A percentile compares a stretch with the other conserved stretches of the same genome.
phyloP scores from a whole-genome alignment of 163 green algal genomes.

The Picocystis sp. region DNA sequence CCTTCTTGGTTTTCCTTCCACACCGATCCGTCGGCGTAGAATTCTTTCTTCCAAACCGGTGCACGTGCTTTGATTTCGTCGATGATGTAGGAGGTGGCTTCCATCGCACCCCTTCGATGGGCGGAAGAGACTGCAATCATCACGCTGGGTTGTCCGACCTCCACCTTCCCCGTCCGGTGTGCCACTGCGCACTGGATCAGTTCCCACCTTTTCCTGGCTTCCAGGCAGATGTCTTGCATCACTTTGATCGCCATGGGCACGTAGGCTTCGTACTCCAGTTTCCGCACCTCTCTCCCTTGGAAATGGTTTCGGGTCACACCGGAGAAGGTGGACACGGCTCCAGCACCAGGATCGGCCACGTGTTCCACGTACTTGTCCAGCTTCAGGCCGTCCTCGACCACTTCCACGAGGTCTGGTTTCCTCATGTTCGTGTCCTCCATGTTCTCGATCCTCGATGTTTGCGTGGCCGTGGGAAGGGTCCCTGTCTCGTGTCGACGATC shows the following conservation, averaged over 20 bases:
- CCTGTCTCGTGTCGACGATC: too few relatives aligned
- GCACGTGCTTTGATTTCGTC: conserved; percentile 89
- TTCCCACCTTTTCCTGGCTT: conserved; percentile 32
- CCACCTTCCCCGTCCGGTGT: conserved; percentile 59
- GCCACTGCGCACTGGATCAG: conserved; percentile 55
- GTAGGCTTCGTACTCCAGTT: conserved; percentile 92
- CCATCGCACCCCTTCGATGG: conserved; percentile 60
- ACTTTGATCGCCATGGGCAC: conserved; percentile 75
- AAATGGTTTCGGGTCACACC: conserved; percentile 84
- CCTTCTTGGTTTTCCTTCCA: conserved; percentile 74
- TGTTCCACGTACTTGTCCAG: conserved; percentile 18
- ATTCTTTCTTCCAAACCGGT: conserved; percentile 99
- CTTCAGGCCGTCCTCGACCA: conserved; percentile 28
- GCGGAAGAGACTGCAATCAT: conserved; percentile 76
- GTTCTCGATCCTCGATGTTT: neutral
- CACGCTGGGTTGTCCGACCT: conserved; percentile 63
- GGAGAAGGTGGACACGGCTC: conserved; percentile 70
- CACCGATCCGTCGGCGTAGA: conserved; percentile 67
- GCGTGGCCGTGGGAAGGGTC: neutral
- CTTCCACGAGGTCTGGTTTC: conserved; percentile 14
- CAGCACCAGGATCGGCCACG: conserved; percentile 45
- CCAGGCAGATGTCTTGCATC: conserved; percentile 53
- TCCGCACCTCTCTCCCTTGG: conserved; percentile 58
- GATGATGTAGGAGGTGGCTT: conserved; percentile 78
- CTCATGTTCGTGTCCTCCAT: conserved; percentile 1